Base-by-base conservation (phyloP, 2,329 filamentous ascomycete species). In the Ophiostoma angusticollis region DNA sequence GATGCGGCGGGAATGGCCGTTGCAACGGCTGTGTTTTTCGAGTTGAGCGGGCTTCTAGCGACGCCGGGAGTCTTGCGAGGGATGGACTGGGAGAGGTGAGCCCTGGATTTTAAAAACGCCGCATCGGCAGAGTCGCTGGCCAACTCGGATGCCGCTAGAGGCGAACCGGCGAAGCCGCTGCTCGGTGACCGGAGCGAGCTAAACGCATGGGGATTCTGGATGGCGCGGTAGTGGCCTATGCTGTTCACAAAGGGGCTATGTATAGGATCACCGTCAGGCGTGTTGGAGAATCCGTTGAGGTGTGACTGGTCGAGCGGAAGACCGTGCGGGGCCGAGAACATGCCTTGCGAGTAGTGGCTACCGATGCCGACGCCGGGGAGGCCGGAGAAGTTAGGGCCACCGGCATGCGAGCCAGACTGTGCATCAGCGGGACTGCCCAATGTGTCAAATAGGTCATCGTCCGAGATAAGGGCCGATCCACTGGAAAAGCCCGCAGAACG, bases 181-280 rank as follows among this genome's bases (percentile, higher is more conserved):
- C 16, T n/a, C 9, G 68, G 67, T 11, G 68, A 70, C 41, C 71
- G 68, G 6, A 73, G 52, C 3, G 73, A 72, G 42, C 65, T 66
- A 43, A 77, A 72, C 13, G 68, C 63, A 39, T 72, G 67, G 13
- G 67, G 65, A 53, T 71, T 68, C 53, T 76, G 72, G 51, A 81
- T 78, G 42, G 74, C 72, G 31, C 81, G 75, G 57, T 85, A 93
- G 47, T 86, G 82, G 25, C 70, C 69, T 64, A 87, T 91, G 53
- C 72, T 78, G 50, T 81, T 74, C 30, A 83, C 72, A 53, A 86
- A 95, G 0, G 89, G 89, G 52, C 86, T 95, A 54, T 93, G 84
- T 44, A 94, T 89, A 6, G 89, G 86, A 38, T 85, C 81, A 37
- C 85, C 85, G 45, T 96, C 89, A 4, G 89, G 87, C 2, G 87